Evolutionary conservation across 2,329 filamentous ascomycete genomes (phyloP).

Genomic region (Monilinia fructicola): DNA sequence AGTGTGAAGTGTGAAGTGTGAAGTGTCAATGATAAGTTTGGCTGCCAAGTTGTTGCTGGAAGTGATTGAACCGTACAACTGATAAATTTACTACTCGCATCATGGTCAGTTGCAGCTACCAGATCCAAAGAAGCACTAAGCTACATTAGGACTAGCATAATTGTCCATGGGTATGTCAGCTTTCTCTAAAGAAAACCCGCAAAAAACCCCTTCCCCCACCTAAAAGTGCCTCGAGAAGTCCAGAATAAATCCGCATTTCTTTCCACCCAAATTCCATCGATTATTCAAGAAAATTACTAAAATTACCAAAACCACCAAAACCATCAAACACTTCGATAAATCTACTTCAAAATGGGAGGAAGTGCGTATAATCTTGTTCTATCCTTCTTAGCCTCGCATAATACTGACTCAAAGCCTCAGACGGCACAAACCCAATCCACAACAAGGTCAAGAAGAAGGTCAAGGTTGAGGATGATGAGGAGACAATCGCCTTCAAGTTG

Average conservation of each 20-base stretch:
- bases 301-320: constrained; percentile 4
- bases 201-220: constrained; percentile 19
- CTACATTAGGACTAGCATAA: background rate
- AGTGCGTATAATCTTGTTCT: constrained; percentile 17
- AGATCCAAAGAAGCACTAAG: background rate
- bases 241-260: constrained; percentile 20
- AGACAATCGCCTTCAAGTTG: constrained; percentile 73
- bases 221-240: constrained; percentile 11
- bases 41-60: constrained; percentile 3
- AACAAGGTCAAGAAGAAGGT: constrained; percentile 83
- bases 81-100: constrained; percentile 22
- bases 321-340: constrained; percentile 5
- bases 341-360: constrained; percentile 60
- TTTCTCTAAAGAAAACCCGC: constrained; percentile 17
- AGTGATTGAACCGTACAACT: background rate
- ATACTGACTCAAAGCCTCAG: constrained; percentile 6
- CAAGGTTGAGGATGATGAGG: constrained; percentile 84
- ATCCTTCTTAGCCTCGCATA: constrained; percentile 43
- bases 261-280: background rate
- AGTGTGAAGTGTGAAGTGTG: background rate
- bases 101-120: constrained; percentile 20
- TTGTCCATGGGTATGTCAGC: constrained; percentile 10
- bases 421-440: constrained; percentile 21
- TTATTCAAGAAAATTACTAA: constrained; percentile 2
- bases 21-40: constrained; percentile 9